Conservation (phyloP, 208 protist genomes). For the Porcisia deanei region DNA sequence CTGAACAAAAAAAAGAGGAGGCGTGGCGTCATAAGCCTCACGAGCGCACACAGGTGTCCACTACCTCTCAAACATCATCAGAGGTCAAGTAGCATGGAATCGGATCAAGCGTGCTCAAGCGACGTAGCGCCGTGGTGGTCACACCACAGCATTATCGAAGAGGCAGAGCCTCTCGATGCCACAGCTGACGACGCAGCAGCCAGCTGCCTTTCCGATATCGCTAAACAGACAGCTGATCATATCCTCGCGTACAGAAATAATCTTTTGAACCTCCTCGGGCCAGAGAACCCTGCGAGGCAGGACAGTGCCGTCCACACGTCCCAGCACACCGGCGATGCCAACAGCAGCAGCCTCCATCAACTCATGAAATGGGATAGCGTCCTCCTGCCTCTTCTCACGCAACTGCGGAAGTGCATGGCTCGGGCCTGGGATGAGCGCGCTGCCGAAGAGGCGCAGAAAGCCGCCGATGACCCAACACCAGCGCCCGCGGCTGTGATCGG, state of each 20-base stretch:
- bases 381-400: constrained; percentile 21
- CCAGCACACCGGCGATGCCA: not conserved
- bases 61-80: not conserved
- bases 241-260: not conserved
- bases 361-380: constrained; percentile 10
- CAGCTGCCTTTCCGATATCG: constrained; percentile 16
- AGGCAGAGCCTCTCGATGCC: constrained; percentile 37
- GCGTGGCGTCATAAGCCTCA: not conserved
- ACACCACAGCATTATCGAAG: constrained; percentile 45
- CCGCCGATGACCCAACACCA: constrained; percentile 6
- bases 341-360: constrained; percentile 6
- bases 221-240: constrained; percentile 22
- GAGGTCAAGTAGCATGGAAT: not conserved
- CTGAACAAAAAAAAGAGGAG: not conserved
- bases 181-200: constrained; percentile 41
- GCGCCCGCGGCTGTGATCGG: not conserved
- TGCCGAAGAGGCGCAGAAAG: constrained; percentile 32
- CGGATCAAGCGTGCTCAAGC: not conserved
- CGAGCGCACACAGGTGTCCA: not conserved
- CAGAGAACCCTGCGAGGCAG: not conserved
- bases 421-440: constrained; percentile 41
- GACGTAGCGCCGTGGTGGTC: constrained; percentile 46
- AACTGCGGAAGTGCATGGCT: constrained; percentile 39
- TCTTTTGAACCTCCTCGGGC: not conserved
- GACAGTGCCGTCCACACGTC: not conserved